These are phyloP conservation scores for Sodiomyces alkalinus DNA, from an alignment of 2,329 filamentous ascomycete genomes.

Conservation along the genomic window DNA sequence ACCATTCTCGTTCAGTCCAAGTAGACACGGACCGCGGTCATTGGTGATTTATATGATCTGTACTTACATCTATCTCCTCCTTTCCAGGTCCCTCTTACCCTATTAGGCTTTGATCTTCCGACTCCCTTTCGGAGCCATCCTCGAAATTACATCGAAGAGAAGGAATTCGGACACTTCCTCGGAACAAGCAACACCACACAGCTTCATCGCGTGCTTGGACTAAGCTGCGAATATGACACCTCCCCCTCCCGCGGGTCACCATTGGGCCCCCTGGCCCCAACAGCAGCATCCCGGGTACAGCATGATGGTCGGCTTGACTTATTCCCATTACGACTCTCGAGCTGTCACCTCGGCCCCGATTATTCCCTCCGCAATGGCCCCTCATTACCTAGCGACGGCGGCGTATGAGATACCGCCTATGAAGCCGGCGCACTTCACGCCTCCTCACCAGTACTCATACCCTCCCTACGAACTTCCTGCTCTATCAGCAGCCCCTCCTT, in stretches of 20 bases:
- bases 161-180: no score
- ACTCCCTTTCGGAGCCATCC: no score
- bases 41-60: no score
- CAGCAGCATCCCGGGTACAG: constrained; percentile 31
- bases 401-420: constrained; percentile 28
- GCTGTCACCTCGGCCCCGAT: constrained; percentile 20
- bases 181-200: no score
- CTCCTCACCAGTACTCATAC: constrained; percentile 27
- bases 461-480: constrained; percentile 21
- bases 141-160: no score
- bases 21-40: no score
- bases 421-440: constrained; percentile 26
- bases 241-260: background rate
- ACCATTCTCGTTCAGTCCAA: no score
- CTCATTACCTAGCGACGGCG: constrained; percentile 30
- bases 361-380: constrained; percentile 26
- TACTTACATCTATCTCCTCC: no score
- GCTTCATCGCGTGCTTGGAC: no score
- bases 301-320: constrained; percentile 29
- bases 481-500: constrained; percentile 2
- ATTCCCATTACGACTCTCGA: constrained; percentile 35
- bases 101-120: no score
- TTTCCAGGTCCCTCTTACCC: no score
- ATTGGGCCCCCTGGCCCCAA: constrained; percentile 39
- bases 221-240: no score